Conservation (phyloP, 345 rosid species). For the Schrenkiella parvula region DNA sequence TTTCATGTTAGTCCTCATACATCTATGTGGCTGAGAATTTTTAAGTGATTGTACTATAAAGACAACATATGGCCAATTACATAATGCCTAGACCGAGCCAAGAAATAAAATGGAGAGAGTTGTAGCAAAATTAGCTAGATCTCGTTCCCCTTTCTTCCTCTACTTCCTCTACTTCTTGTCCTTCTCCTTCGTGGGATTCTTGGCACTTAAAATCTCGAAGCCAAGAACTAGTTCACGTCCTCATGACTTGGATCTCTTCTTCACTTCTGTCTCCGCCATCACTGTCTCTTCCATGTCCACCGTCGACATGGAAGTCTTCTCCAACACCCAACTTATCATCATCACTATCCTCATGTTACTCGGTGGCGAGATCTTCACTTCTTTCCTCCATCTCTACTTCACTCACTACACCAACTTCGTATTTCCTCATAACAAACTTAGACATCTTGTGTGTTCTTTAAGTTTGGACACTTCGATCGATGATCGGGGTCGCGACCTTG, state of each 20-base stretch:
- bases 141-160: conserved; percentile 29
- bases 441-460: not conserved
- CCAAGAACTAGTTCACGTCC: conserved; percentile 42
- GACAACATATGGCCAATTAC: too few species aligned
- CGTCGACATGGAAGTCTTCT: conserved; percentile 79
- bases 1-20: too few species aligned
- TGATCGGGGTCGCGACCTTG: not conserved
- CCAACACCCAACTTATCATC: conserved; percentile 54
- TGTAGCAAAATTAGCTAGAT: not conserved
- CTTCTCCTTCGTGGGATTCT: conserved; percentile 38
- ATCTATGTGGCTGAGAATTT: too few species aligned
- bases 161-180: conserved; percentile 40
- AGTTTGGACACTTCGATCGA: not conserved
- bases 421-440: conserved; percentile 17
- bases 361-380: conserved; percentile 65
- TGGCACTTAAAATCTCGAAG: conserved; percentile 34
- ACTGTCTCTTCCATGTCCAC: conserved; percentile 76
- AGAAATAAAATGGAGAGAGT: conserved; percentile 12
- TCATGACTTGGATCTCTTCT: conserved; percentile 49
- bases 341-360: conserved; percentile 49
- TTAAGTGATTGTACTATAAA: too few species aligned
- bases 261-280: conserved; percentile 65
- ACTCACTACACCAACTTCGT: not conserved
- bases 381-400: conserved; percentile 39
- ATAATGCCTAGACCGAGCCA: not conserved